These are phyloP conservation scores for Clonostachys solani DNA, from an alignment of 2,329 filamentous ascomycete genomes.

Conservation along the genomic window DNA sequence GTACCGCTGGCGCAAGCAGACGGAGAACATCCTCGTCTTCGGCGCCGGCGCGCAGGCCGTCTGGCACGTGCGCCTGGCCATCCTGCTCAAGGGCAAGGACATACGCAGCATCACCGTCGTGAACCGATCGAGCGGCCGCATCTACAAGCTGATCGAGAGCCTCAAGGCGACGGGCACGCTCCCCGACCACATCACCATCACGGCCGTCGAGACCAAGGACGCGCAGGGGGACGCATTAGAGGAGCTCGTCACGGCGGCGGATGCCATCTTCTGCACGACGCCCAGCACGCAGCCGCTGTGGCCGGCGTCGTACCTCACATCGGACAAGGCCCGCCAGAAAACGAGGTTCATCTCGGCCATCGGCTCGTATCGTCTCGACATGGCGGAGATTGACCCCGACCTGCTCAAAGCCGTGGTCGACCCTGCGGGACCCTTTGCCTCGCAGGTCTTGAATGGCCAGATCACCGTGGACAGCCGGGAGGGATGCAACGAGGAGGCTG, in stretches of 20 bases:
- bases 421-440: slow-evolving; percentile 1
- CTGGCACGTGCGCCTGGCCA: slow-evolving; percentile 64
- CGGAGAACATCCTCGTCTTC: slow-evolving; percentile 13
- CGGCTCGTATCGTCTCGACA: slow-evolving; percentile 22
- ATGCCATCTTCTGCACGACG: slow-evolving; percentile 24
- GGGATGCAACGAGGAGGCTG: slow-evolving; percentile 15
- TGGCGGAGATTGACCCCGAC: slow-evolving; percentile 24
- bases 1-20: slow-evolving; percentile 31
- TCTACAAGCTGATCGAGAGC: slow-evolving; percentile 11
- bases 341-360: slow-evolving; percentile 20
- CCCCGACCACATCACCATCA: slow-evolving; percentile 3
- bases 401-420: slow-evolving; percentile 13
- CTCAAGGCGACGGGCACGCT: slow-evolving; percentile 5
- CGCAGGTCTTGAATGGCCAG: slow-evolving; percentile 1
- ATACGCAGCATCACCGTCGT: slow-evolving; percentile 21
- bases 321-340: slow-evolving; percentile 11
- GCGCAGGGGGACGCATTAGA: slow-evolving; percentile 8
- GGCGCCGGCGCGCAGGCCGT: slow-evolving; percentile 28
- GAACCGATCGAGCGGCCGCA: slow-evolving; percentile 19
- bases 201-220: slow-evolving; percentile 7
- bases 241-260: slow-evolving; percentile 6
- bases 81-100: slow-evolving; percentile 37
- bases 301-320: slow-evolving; percentile 11
- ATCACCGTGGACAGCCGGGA: too few species aligned
- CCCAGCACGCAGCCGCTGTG: slow-evolving; percentile 20